Evolutionary conservation across 2,329 filamentous ascomycete genomes (phyloP).

Genomic region (Aspergillus sp.): DNA sequence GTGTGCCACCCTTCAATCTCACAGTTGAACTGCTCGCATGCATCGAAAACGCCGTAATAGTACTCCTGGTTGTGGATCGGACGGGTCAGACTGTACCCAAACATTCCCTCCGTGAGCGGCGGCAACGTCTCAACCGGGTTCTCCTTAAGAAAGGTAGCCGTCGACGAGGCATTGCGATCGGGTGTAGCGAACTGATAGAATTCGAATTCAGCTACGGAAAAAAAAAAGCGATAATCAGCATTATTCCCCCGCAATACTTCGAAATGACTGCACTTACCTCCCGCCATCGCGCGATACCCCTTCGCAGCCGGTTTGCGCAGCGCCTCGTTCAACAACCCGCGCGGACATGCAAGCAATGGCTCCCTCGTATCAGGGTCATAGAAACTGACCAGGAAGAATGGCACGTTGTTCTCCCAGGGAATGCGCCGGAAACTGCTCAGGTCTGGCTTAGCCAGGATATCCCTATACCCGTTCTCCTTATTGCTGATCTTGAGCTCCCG

Average conservation of each 20-base stretch:
- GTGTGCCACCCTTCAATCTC: conserved; percentile 95
- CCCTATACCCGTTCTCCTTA: conserved; percentile 84
- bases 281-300: conserved; percentile 83
- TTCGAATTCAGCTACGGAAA: conserved; percentile 76
- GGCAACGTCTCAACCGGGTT: conserved; percentile 75
- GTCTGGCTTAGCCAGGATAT: conserved; percentile 80
- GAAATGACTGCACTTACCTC: conserved; percentile 60
- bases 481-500: conserved; percentile 84
- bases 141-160: conserved; percentile 70
- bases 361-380: conserved; percentile 73
- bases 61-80: conserved; percentile 90
- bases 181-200: conserved; percentile 89
- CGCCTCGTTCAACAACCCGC: conserved; percentile 69
- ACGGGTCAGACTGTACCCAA: conserved; percentile 85
- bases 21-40: conserved; percentile 74
- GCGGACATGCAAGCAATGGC: conserved; percentile 74
- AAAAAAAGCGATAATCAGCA: conserved; percentile 9
- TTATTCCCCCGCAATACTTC: background rate
- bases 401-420: conserved; percentile 85
- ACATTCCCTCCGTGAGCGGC: conserved; percentile 88
- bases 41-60: conserved; percentile 83
- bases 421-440: conserved; percentile 76
- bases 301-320: conserved; percentile 65
- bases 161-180: conserved; percentile 64
- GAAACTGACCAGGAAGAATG: conserved; percentile 83